phyloP scores from a whole-genome alignment of 257 asterid genomes.

The Oldenlandia corymbosa region DNA sequence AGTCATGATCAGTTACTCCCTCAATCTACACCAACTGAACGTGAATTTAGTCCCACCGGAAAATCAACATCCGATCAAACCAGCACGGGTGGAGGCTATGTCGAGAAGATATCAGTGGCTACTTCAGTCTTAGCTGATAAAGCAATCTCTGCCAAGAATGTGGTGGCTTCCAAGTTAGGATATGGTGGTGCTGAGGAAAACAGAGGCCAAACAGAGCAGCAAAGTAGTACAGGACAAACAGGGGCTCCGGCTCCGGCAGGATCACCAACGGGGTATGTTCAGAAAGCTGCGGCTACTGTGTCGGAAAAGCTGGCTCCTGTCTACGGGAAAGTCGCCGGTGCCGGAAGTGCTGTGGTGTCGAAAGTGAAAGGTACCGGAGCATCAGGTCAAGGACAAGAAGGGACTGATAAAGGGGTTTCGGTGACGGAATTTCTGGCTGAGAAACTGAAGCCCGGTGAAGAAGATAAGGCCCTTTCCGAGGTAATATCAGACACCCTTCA shows the following conservation, averaged over 20 bases:
- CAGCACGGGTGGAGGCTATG: constrained; percentile 17
- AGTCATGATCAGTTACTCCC: constrained; percentile 59
- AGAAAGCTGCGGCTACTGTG: constrained; percentile 21
- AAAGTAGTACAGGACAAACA: constrained; percentile 12
- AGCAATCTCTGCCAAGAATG: constrained; percentile 44
- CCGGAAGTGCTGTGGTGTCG: constrained; percentile 32
- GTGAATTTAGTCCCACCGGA: constrained; percentile 21
- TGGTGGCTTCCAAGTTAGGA: constrained; percentile 45
- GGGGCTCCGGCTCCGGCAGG: constrained; percentile 15
- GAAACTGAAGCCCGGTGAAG: constrained; percentile 66
- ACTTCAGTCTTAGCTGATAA: constrained; percentile 33
- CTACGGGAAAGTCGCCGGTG: constrained; percentile 28
- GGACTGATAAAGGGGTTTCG: constrained; percentile 45
- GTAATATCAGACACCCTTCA: constrained; percentile 39
- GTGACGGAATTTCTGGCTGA: constrained; percentile 45
- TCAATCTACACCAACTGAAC: constrained; percentile 14
- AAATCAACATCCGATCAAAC: constrained; percentile 17
- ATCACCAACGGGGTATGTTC: constrained; percentile 32
- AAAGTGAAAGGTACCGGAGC: constrained; percentile 25
- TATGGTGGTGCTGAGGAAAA: constrained; percentile 22
- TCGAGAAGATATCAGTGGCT: constrained; percentile 26
- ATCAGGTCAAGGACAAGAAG: constrained; percentile 1
- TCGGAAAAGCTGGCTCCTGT: constrained; percentile 32
- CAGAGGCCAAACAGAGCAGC: not conserved
- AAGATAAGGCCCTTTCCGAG: constrained; percentile 67